Evolutionary conservation across 1,139 yeast species (phyloP), one percentile per base, ranked within the genome.

Genomic region (Eremothecium sinecaudum): DNA sequence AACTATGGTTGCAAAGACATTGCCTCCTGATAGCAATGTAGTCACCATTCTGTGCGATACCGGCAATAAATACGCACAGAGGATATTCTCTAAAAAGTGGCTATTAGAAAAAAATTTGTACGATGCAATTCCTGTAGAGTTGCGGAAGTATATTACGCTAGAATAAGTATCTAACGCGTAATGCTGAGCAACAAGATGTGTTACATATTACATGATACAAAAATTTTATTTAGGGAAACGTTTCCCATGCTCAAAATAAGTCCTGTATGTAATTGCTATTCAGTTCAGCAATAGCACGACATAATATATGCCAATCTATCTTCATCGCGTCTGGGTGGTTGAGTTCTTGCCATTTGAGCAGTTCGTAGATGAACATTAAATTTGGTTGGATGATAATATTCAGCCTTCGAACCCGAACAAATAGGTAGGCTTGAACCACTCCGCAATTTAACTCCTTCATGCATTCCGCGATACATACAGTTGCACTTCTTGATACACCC

Each of bases 331-430:
- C 43, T 2, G 39, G 42, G 31, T 33, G 32, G 32, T 45, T 42
- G 25, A 45, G 34, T 39, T 82, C 87, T 48, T 83, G 93, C 78
- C 79, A 83, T 48, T 79, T 72, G 50, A 77, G 73, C 41, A 86
- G 64, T 48, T 86, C 96, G 56, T 81, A 84, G 73, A 86, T 81
- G 46, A 86, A 69, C 56, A 82, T 71, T 52, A 86, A 64, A 56
- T 84, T 86, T 4, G 96, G 97, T 58, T 86, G 96, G 42, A 87
- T 83, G 27, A 86, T 83, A 34, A 86, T 83, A 56, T 86, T 86
- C 47, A 86, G 69, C 31, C 97, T 64, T 35, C 93, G 71, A 4
- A 84, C 93, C 35, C 96, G 63, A 18, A 84, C 93, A 58, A 67
- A 79, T 49, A 84, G 61, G 51, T 84, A 86, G 3, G 94, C 87